Base-by-base conservation (phyloP, 23 red algal species). In the Gracilariopsis chorda region DNA sequence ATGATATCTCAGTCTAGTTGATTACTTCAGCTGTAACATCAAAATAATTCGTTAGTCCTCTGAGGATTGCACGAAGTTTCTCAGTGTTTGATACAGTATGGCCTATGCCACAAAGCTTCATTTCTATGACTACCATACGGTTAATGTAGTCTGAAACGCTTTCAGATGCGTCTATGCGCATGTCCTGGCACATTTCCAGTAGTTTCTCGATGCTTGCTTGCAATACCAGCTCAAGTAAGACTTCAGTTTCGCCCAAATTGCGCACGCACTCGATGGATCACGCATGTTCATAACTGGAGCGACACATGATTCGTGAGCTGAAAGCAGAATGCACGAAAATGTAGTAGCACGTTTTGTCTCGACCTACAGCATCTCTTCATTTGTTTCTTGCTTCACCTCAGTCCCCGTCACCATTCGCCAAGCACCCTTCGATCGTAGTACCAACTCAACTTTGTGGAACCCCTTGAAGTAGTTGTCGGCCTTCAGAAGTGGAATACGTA, bases 61-160 rank as follows among this genome's bases (percentile, higher is more conserved):
- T 33, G n/a, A 56, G 48, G 3, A 83, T 19, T 20, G 77, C 51
- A 6, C 77, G 11, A 14, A 40, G 19, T 35, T 81, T 57, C 19
- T 81, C 77, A 19, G 24, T 27, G 27, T 52, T 35, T 10, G 6
- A n/a, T 0, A 81, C 47, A 17, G 19, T 52, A 35, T 58, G 77
- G 9, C 77, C 47, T 27, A 81, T 58, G 20, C 47, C 48, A 12
- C 43, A 13, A 24, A 81, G 77, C 43, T 59, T 81, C 14, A 32
- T 58, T 48, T 81, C 1, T 4, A 58, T 9, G 6, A 81, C 77
- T 52, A 3, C 34, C 19, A 81, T 0, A 6, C 46, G 46, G 48
- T 81, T 81, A 20, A 81, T 52, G 30, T 81, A 59, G 48, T 81
- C 51, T 48, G 57, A 13, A 23, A 81, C 77, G 14, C 17, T 81